These are phyloP conservation scores for Flaveria linearis DNA, from an alignment of 129 eudicot genomes.

Conservation along the genomic window DNA sequence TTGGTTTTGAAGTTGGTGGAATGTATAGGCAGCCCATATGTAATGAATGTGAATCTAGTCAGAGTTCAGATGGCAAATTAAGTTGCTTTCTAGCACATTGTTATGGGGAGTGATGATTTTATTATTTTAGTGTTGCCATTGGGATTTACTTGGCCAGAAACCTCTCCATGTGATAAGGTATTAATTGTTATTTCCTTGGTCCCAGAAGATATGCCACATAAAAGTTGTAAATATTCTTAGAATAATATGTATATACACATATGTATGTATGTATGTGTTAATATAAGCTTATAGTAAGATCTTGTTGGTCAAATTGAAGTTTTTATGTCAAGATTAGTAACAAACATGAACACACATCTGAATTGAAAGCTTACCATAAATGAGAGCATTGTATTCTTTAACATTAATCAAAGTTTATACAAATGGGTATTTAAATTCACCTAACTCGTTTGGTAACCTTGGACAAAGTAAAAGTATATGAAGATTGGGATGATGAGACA, in stretches of 20 bases:
- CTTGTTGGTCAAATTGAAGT: no score
- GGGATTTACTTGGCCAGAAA: slow-evolving; percentile 9
- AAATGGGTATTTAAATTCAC: no score
- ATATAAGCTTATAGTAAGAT: no score
- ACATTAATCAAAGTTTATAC: no score
- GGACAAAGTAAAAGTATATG: no score
- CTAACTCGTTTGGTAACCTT: no score
- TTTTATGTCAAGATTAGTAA: background rate
- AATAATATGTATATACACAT: no score
- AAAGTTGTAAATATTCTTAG: background rate
- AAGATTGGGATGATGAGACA: no score
- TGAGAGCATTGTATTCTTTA: no score
- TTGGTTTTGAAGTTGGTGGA: slow-evolving; percentile 29
- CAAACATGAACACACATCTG: background rate
- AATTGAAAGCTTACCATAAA: background rate
- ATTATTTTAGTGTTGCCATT: slow-evolving; percentile 8
- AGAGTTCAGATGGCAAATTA: slow-evolving; percentile 25
- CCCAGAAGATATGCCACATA: slow-evolving; percentile 4
- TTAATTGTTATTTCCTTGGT: slow-evolving; percentile 2
- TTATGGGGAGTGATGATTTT: slow-evolving; percentile 23
- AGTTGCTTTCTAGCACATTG: slow-evolving; percentile 24
- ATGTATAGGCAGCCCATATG: slow-evolving; percentile 24
- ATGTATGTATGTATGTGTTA: no score
- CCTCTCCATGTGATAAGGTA: slow-evolving; percentile 31
- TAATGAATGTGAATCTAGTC: slow-evolving; percentile 37